phyloP scores from a whole-genome alignment of 768 basidiomycete species.

The Xerocomus spinulosus region DNA sequence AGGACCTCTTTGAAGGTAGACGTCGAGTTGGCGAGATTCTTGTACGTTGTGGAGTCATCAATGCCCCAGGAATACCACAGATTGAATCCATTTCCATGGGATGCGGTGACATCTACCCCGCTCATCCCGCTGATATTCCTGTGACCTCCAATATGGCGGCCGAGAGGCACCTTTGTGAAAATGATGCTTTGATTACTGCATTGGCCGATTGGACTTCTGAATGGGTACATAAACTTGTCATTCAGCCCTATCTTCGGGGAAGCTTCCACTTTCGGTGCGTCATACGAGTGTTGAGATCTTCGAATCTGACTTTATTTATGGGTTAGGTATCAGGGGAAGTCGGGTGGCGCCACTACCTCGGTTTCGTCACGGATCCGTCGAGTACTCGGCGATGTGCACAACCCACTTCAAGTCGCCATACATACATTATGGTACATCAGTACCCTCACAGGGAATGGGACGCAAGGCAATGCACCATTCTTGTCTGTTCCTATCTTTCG shows the following conservation, averaged over 20 bases:
- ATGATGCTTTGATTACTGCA: constrained; percentile 8
- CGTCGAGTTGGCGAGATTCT: constrained; percentile 19
- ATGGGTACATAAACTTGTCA: constrained; percentile 23
- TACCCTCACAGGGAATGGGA: constrained; percentile 18
- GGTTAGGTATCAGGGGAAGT: constrained; percentile 17
- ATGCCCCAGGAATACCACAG: constrained; percentile 1
- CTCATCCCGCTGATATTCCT: neutral
- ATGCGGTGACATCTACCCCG: neutral
- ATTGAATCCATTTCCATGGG: neutral
- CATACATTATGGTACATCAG: constrained; percentile 33
- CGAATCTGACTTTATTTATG: neutral
- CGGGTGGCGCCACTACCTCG: constrained; percentile 3
- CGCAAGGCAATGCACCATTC: constrained; percentile 20
- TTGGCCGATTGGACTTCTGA: constrained; percentile 25
- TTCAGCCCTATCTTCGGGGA: constrained; percentile 18
- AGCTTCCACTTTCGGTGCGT: constrained; percentile 22
- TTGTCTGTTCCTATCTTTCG: constrained; percentile 28
- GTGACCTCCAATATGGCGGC: neutral
- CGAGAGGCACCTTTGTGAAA: neutral
- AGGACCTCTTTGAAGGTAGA: constrained; percentile 16
- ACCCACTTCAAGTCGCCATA: constrained; percentile 26
- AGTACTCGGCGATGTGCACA: constrained; percentile 19
- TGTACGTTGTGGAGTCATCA: constrained; percentile 17
- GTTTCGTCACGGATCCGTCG: constrained; percentile 19
- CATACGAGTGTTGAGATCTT: neutral